phyloP scores from a whole-genome alignment of 345 rosid genomes.

The Cardamine chenopodiifolia region DNA sequence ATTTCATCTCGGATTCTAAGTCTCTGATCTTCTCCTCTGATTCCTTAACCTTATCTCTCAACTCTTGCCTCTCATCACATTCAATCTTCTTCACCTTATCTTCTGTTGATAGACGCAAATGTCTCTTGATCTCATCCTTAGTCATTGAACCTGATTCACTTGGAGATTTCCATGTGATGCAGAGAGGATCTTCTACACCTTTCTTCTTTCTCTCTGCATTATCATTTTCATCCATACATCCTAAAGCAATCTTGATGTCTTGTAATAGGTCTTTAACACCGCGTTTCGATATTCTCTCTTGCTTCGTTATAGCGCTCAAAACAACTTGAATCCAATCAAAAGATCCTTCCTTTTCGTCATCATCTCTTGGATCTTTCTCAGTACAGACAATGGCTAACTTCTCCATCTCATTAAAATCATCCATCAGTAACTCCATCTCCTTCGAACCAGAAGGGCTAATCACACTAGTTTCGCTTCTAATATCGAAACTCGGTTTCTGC shows the following conservation, averaged over 20 bases:
- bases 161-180: conserved; percentile 54
- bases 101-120: conserved; percentile 45
- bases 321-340: conserved; percentile 97
- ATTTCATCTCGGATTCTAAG: conserved; percentile 55
- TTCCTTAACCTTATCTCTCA: conserved; percentile 49
- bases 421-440: conserved; percentile 65
- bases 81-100: conserved; percentile 52
- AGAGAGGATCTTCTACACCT: conserved; percentile 37
- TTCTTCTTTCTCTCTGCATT: conserved; percentile 24
- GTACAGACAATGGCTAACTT: conserved; percentile 70
- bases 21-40: conserved; percentile 51
- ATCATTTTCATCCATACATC: conserved; percentile 46
- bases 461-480: conserved; percentile 50
- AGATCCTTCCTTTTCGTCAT: conserved; percentile 45
- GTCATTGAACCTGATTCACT: conserved; percentile 46
- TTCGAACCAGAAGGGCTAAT: conserved; percentile 64
- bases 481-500: conserved; percentile 54
- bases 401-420: conserved; percentile 83
- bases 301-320: conserved; percentile 68
- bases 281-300: conserved; percentile 64
- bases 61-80: conserved; percentile 43
- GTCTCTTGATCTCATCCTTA: conserved; percentile 66
- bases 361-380: conserved; percentile 45
- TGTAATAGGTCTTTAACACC: conserved; percentile 60
- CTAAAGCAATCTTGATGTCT: conserved; percentile 81